Conservation (phyloP, 2,329 filamentous ascomycete genomes). For the Sarocladiaceae sp. region DNA sequence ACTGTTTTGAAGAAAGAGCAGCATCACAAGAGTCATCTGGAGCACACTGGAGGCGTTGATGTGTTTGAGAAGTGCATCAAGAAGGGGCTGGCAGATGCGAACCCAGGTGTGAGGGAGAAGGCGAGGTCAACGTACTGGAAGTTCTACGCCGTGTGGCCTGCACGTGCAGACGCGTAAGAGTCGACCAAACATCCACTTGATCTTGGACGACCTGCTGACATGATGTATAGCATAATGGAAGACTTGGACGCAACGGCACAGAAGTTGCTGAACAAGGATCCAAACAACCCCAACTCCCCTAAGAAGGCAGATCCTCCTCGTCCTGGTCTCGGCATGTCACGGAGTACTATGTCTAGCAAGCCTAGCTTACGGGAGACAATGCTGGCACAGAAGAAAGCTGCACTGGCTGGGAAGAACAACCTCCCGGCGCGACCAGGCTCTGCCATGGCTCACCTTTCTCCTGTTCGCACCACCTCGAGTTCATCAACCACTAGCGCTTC, state of each 20-base stretch:
- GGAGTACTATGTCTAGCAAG: conserved; percentile 57
- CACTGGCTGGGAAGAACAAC: conserved; percentile 42
- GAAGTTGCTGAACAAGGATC: conserved; percentile 75
- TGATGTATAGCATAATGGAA: conserved; percentile 62
- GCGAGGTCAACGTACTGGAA: conserved; percentile 85
- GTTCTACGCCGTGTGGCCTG: conserved; percentile 73
- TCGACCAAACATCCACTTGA: background rate
- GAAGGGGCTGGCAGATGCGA: conserved; percentile 83
- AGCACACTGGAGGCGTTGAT: conserved; percentile 80
- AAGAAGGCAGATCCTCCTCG: conserved; percentile 48
- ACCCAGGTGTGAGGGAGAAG: conserved; percentile 83
- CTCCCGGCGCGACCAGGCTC: conserved; percentile 56
- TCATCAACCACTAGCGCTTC: conserved; percentile 20
- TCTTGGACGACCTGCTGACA: conserved; percentile 10
- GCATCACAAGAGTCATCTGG: conserved; percentile 74
- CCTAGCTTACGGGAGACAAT: conserved; percentile 78
- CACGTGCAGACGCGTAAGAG: conserved; percentile 66
- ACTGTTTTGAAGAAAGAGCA: conserved; percentile 75
- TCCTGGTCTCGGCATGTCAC: conserved; percentile 57
- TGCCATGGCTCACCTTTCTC: conserved; percentile 59
- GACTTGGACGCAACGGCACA: conserved; percentile 75
- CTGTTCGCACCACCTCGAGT: conserved; percentile 38
- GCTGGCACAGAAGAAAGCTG: conserved; percentile 71
- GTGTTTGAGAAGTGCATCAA: conserved; percentile 83
- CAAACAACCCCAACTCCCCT: conserved; percentile 72